These are phyloP conservation scores for Coix lacrymajobi DNA, from an alignment of 176 grass and related monocot genomes.

Conservation along the genomic window DNA sequence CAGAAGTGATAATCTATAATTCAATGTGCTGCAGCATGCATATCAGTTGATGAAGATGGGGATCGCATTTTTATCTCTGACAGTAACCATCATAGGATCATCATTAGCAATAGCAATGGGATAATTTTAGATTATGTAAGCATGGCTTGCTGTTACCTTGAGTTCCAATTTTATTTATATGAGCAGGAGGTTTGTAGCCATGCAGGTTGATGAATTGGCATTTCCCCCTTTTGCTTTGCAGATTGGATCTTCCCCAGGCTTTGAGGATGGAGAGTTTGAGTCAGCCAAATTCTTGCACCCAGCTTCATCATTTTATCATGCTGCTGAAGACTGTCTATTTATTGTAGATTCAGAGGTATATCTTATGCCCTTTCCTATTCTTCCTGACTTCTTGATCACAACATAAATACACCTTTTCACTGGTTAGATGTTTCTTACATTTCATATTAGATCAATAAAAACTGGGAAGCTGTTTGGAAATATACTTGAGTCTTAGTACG, in stretches of 20 bases:
- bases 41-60: slow-evolving; percentile 82
- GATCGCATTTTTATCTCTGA: slow-evolving; percentile 82
- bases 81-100: slow-evolving; percentile 81
- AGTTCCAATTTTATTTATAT: slow-evolving; percentile 18
- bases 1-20: slow-evolving; percentile 11
- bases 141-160: slow-evolving; percentile 14
- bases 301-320: slow-evolving; percentile 73
- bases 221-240: slow-evolving; percentile 31
- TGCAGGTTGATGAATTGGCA: background rate
- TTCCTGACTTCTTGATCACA: background rate
- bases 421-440: background rate
- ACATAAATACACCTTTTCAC: background rate
- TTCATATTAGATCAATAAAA: slow-evolving; percentile 11
- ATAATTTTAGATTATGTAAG: slow-evolving; percentile 84
- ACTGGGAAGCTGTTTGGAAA: background rate
- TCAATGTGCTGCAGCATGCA: slow-evolving; percentile 41
- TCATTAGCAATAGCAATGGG: slow-evolving; percentile 60
- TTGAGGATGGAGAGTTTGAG: slow-evolving; percentile 98
- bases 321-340: slow-evolving; percentile 69
- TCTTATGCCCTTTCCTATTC: background rate
- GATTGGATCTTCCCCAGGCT: slow-evolving; percentile 83
- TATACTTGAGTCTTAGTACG: background rate
- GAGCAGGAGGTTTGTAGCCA: background rate
- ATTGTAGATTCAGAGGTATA: slow-evolving; percentile 94
- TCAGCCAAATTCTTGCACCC: slow-evolving; percentile 74